Evolutionary conservation across 78 protist species (phyloP).

Genomic region (Creolimax fragrantissima): DNA sequence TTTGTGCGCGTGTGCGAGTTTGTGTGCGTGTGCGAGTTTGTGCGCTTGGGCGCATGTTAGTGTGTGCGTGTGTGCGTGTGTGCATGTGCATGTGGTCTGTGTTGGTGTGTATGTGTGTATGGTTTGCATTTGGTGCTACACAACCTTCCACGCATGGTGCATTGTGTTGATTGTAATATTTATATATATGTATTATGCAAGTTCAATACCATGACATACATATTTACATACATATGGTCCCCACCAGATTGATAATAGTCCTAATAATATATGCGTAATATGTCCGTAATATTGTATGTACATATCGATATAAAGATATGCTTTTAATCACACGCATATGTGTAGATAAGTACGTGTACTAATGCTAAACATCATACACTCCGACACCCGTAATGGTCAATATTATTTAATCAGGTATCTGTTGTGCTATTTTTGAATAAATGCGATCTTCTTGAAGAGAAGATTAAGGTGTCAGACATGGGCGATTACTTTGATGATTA

Average conservation of each 20-base stretch:
- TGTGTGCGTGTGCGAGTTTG: neutral
- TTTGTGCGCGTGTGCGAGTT: neutral
- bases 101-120: neutral
- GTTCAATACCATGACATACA: too few species aligned
- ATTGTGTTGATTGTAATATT: too few species aligned
- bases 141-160: too few species aligned
- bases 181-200: too few species aligned
- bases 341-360: too few species aligned
- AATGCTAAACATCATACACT: too few species aligned
- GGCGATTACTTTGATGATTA: conserved; percentile 4
- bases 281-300: too few species aligned
- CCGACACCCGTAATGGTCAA: too few species aligned
- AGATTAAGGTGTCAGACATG: neutral
- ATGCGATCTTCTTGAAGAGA: conserved; percentile 37
- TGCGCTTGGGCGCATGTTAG: neutral
- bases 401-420: too few species aligned
- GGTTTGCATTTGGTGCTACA: too few species aligned
- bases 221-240: neutral
- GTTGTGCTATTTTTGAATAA: conserved; percentile 50
- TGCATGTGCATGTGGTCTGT: neutral
- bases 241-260: too few species aligned
- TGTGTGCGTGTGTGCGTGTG: neutral
- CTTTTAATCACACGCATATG: neutral
- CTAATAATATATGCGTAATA: too few species aligned
- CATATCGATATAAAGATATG: neutral